phyloP scores from a whole-genome alignment of 2,329 filamentous ascomycete genomes.

The Pochonia chlamydosporia region DNA sequence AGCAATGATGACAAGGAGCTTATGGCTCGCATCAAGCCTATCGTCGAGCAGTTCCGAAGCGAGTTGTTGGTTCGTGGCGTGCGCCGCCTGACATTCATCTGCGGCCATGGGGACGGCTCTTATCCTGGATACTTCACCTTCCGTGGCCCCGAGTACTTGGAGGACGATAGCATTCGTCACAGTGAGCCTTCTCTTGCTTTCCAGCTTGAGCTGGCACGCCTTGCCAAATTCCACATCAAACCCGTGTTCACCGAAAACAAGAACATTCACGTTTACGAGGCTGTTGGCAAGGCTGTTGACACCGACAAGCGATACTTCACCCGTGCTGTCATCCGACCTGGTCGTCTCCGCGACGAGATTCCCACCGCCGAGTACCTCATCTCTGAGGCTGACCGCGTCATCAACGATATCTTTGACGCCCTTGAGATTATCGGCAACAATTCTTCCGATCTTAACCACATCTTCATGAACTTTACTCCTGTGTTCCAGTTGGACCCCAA shows the following conservation, averaged over 20 bases:
- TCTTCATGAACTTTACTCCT: conserved; percentile 99
- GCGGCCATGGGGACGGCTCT: conserved; percentile 86
- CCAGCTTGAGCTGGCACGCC: conserved; percentile 91
- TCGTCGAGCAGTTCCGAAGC: conserved; percentile 75
- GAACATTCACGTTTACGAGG: conserved; percentile 98
- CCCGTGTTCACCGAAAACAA: conserved; percentile 98
- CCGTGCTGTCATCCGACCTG: conserved; percentile 88
- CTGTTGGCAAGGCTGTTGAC: conserved; percentile 87
- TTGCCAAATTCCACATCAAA: conserved; percentile 96
- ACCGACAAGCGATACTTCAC: conserved; percentile 99
- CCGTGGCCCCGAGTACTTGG: conserved; percentile 82
- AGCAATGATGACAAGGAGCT: conserved; percentile 76
- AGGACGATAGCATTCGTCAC: conserved; percentile 95
- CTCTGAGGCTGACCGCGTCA: conserved; percentile 90
- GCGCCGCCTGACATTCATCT: conserved; percentile 92
- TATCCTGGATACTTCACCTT: conserved; percentile 98
- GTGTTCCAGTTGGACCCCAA: conserved; percentile 87
- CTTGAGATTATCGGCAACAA: conserved; percentile 99
- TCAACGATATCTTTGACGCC: conserved; percentile 96
- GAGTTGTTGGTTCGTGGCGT: conserved; percentile 78
- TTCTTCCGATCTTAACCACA: conserved; percentile 98
- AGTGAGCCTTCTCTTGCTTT: conserved; percentile 94
- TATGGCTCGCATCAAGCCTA: conserved; percentile 64
- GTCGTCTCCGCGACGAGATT: conserved; percentile 92
- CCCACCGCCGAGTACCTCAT: conserved; percentile 98